phyloP scores from a whole-genome alignment of 148 eudicot species.

The Rhododendron vialii region DNA sequence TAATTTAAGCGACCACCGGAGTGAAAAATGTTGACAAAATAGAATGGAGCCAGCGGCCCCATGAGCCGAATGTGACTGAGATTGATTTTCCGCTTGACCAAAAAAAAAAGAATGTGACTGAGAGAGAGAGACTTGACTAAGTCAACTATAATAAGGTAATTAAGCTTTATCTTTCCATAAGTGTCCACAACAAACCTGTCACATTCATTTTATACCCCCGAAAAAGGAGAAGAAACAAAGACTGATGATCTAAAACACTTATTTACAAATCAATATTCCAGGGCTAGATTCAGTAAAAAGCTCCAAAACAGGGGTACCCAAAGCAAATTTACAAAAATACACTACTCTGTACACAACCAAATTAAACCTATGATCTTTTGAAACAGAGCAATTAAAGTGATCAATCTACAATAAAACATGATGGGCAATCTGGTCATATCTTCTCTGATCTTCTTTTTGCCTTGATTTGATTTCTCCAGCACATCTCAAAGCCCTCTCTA shows the following conservation, averaged over 20 bases:
- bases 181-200: neutral
- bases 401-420: conserved; percentile 40
- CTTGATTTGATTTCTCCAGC: conserved; percentile 81
- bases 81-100: no score
- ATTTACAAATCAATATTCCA: neutral
- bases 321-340: neutral
- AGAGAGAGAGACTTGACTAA: neutral
- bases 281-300: neutral
- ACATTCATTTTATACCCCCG: neutral
- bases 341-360: neutral
- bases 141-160: neutral
- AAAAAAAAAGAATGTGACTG: no score
- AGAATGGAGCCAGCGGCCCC: neutral
- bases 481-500: conserved; percentile 82
- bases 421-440: conserved; percentile 46
- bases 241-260: neutral
- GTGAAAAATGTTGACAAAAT: neutral
- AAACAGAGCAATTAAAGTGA: neutral
- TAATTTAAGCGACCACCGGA: neutral
- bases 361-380: neutral
- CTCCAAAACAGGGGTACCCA: neutral
- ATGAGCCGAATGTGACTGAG: neutral
- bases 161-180: neutral
- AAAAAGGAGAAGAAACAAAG: neutral
- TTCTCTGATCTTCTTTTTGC: conserved; percentile 32